Conservation (phyloP, 495 filamentous ascomycete species). For the Coniosporium apollinis region DNA sequence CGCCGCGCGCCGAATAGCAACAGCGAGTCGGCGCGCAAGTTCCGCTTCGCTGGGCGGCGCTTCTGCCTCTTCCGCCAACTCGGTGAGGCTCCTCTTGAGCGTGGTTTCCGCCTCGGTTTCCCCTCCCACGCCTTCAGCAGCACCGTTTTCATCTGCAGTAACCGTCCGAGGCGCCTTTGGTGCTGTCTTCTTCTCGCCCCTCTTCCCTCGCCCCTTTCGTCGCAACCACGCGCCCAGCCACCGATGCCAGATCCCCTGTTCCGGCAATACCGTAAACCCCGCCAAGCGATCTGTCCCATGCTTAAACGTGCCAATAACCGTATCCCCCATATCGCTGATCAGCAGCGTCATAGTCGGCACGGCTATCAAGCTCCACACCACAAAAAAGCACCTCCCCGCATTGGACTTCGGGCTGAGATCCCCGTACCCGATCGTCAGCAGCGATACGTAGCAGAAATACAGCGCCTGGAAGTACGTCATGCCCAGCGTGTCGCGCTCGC, state of each 20-base stretch:
- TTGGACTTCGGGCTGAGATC: constrained; percentile 26
- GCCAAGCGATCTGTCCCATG: constrained; percentile 34
- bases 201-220: constrained; percentile 8
- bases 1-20: constrained; percentile 34
- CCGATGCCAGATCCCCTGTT: constrained; percentile 29
- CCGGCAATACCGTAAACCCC: constrained; percentile 42
- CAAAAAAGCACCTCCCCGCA: constrained; percentile 26
- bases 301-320: constrained; percentile 40
- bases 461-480: constrained; percentile 29
- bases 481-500: constrained; percentile 17
- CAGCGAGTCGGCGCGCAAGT: constrained; percentile 35
- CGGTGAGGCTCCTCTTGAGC: constrained; percentile 24
- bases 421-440: constrained; percentile 28
- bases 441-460: constrained; percentile 30
- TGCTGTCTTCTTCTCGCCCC: constrained; percentile 14
- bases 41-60: constrained; percentile 12
- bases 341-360: constrained; percentile 54
- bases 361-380: constrained; percentile 34
- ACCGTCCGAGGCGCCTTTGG: constrained; percentile 19
- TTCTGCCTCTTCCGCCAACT: constrained; percentile 25
- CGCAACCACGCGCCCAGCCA: constrained; percentile 24
- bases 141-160: neutral
- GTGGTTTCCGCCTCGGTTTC: constrained; percentile 1
- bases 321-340: constrained; percentile 46
- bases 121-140: constrained; percentile 30